Evolutionary conservation across 768 basidiomycete species (phyloP), one percentile per base, ranked within the genome.

Genomic region (Pisolithus sp.): DNA sequence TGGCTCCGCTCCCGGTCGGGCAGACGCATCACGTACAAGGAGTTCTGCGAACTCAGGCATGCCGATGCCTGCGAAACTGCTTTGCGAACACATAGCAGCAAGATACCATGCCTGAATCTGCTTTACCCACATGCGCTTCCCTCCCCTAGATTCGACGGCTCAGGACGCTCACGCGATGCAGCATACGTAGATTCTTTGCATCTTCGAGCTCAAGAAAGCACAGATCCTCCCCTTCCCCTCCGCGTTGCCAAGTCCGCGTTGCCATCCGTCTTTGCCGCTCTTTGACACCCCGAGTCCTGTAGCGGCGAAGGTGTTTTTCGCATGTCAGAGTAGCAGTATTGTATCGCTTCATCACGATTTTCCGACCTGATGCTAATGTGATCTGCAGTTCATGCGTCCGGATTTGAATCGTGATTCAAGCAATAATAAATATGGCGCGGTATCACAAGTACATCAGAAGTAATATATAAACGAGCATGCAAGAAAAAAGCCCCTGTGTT

Each of bases 21-120:
- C 57, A 99, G 95, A 43, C 96, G 98, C 86, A 99, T 98, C 85
- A 95, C 96, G 93, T 96, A 95, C 89, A 94, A 94, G 83, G 89
- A 91, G 73, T 97, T 91, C 88, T 91, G 93, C 67, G 95, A 98
- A 64, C 86, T 99, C 62, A 80, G 80, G 61, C 86, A 96, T 58
- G 86, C 91, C 54, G 94, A 91, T 69, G 95, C 96, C n/a, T 52
- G 96, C 98, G 69, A 93, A 89, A 80, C 79, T 85, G 62, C 73
- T 97, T 70, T 98, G 98, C 83, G 95, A 98, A 77, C 95, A 98
- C 75, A 97, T 99, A 95, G 92, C 96, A 64, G 93, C 96, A 57
- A 82, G 94, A 61, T 95, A 99, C 74, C 93, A 95, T 75, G 96
- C 96, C 59, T 93, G 96, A 70, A 97, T 98, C 86, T 83, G 95